These are phyloP conservation scores for Linnemannia hyalina DNA, from an alignment of 192 early-diverging fungal species.

Conservation along the genomic window DNA sequence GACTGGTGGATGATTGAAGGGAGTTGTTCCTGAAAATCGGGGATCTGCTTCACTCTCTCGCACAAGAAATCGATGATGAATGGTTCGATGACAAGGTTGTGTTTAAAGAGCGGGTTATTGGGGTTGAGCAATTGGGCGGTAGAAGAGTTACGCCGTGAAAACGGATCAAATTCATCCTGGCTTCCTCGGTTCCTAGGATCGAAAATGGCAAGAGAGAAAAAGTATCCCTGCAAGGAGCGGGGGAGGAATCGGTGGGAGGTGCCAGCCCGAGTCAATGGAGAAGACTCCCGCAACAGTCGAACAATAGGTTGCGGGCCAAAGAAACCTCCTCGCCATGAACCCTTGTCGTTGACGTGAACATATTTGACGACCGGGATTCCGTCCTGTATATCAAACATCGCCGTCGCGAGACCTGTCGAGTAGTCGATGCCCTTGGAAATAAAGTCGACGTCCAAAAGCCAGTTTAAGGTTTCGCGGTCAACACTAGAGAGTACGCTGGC, in stretches of 20 bases:
- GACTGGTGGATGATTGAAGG: not conserved
- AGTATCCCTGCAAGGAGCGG: conserved; percentile 8
- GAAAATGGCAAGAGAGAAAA: not conserved
- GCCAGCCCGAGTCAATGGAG: not conserved
- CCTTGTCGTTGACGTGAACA: not conserved
- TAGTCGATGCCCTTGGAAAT: not conserved
- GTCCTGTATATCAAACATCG: not conserved
- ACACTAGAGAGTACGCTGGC: not conserved
- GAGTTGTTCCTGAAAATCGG: not conserved
- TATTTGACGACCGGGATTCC: not conserved
- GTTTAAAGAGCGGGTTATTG: not conserved
- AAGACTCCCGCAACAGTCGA: not conserved
- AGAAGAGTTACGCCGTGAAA: no score
- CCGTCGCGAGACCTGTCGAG: not conserved
- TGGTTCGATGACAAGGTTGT: not conserved
- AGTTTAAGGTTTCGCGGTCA: not conserved
- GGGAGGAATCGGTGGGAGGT: not conserved
- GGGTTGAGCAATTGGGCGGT: not conserved
- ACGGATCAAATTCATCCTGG: no score
- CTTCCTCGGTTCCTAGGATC: not conserved
- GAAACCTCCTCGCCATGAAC: not conserved
- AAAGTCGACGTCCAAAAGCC: not conserved
- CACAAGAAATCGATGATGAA: not conserved
- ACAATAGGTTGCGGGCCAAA: not conserved
- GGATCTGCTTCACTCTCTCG: not conserved